These are phyloP conservation scores for Mrakia gelida DNA, from an alignment of 768 basidiomycete genomes.

Conservation along the genomic window DNA sequence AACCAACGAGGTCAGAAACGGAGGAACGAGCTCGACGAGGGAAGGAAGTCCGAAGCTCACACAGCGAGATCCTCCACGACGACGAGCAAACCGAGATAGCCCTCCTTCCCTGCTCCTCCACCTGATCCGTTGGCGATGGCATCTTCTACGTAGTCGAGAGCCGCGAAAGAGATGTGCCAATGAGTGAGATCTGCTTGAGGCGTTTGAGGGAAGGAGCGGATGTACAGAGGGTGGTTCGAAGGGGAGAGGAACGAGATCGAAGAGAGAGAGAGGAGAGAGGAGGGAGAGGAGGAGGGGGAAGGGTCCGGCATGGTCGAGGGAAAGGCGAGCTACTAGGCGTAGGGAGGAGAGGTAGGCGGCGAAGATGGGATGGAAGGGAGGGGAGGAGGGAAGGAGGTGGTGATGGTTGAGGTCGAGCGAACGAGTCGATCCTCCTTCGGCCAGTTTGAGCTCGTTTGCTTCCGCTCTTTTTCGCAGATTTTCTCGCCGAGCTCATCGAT, in stretches of 20 bases:
- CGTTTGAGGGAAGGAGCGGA: constrained; percentile 20
- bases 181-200: constrained; percentile 24
- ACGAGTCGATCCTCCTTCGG: too few species aligned
- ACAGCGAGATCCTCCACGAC: constrained; percentile 23
- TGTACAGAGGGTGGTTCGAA: constrained; percentile 18
- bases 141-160: constrained; percentile 24
- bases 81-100: constrained; percentile 20
- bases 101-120: constrained; percentile 20
- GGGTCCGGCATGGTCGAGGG: too few species aligned
- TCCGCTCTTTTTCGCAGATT: too few species aligned
- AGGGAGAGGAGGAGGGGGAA: too few species aligned
- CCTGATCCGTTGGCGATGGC: constrained; percentile 14
- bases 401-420: too few species aligned
- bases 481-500: too few species aligned
- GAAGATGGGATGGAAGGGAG: neutral
- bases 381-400: neutral
- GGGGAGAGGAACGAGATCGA: constrained; percentile 22
- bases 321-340: too few species aligned
- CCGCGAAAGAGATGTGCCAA: constrained; percentile 20
- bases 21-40: neutral
- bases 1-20: neutral
- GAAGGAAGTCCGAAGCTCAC: neutral
- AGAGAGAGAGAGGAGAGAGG: neutral
- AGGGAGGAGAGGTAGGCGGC: too few species aligned
- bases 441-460: too few species aligned